Conservation (phyloP, 106 monocot species). For the Ottelia alismoides region DNA sequence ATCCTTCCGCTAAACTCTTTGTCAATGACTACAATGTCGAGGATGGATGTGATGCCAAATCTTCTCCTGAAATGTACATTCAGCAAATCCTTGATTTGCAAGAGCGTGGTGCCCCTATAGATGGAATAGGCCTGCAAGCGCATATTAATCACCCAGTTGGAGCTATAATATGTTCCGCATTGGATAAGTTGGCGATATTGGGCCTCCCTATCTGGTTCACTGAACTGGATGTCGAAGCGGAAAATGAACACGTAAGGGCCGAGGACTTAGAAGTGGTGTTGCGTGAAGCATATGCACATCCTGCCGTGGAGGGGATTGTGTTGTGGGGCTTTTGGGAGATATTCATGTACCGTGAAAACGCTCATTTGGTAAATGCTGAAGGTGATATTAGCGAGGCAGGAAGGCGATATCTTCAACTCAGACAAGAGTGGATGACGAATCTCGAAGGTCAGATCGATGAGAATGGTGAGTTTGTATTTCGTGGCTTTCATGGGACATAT, state of each 20-base stretch:
- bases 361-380: conserved; percentile 56
- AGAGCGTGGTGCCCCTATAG: conserved; percentile 60
- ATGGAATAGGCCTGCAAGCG: conserved; percentile 78
- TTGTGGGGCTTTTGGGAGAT: conserved; percentile 89
- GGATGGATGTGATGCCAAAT: conserved; percentile 52
- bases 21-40: conserved; percentile 89
- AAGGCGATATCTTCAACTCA: conserved; percentile 33
- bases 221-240: conserved; percentile 63
- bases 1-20: conserved; percentile 60
- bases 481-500: conserved; percentile 64
- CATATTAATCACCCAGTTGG: conserved; percentile 75
- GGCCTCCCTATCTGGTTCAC: conserved; percentile 91
- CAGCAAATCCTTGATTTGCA: conserved; percentile 76
- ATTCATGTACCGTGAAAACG: conserved; percentile 43
- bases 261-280: conserved; percentile 87
- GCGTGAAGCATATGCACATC: conserved; percentile 78
- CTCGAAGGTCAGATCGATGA: conserved; percentile 32
- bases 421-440: conserved; percentile 62
- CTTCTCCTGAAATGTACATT: conserved; percentile 69
- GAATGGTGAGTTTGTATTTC: conserved; percentile 48
- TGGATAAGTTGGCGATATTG: conserved; percentile 69
- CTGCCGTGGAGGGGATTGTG: conserved; percentile 66
- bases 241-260: conserved; percentile 63
- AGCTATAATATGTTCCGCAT: conserved; percentile 49
- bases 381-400: conserved; percentile 75